A percentile compares a stretch with the other conserved stretches of the same genome.
Evolutionary conservation across 495 filamentous ascomycete genomes (phyloP).

Genomic region (Glonium stellatum): DNA sequence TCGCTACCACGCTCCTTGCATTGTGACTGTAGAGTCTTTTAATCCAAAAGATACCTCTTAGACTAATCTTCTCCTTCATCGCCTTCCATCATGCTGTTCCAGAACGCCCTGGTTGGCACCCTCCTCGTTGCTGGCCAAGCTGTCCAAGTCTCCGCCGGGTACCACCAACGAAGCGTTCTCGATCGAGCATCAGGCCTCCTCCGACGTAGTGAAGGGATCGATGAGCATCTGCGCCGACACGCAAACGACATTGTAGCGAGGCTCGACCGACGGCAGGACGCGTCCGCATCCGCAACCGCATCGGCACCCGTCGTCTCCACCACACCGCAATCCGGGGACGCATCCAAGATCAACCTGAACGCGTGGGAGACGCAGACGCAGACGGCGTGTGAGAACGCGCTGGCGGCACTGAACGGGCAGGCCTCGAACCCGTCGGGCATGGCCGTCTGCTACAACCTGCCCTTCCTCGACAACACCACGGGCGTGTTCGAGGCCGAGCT

Average conservation of each 20-base stretch:
- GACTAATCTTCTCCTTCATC: slow-evolving; percentile 13
- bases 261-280: slow-evolving; percentile 16
- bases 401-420: slow-evolving; percentile 40
- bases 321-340: slow-evolving; percentile 21
- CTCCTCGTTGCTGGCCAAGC: slow-evolving; percentile 21
- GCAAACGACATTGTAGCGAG: slow-evolving; percentile 14
- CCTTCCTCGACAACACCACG: slow-evolving; percentile 50
- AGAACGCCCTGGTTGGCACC: slow-evolving; percentile 12
- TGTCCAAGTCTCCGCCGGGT: slow-evolving; percentile 9
- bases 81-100: slow-evolving; percentile 17
- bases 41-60: slow-evolving; percentile 17
- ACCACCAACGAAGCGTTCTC: slow-evolving; percentile 2
- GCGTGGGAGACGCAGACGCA: slow-evolving; percentile 48
- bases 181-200: slow-evolving; percentile 8
- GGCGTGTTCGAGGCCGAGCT: slow-evolving; percentile 67
- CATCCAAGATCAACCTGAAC: slow-evolving; percentile 18
- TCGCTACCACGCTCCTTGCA: slow-evolving; percentile 8
- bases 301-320: slow-evolving; percentile 13
- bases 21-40: slow-evolving; percentile 18
- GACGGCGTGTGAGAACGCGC: slow-evolving; percentile 45
- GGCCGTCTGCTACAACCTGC: slow-evolving; percentile 74
- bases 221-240: slow-evolving; percentile 17
- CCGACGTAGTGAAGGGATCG: slow-evolving; percentile 14
- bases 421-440: slow-evolving; percentile 62
- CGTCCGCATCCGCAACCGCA: slow-evolving; percentile 1